These are phyloP conservation scores for Citrus reticulata DNA, from an alignment of 345 rosid species.

Conservation along the genomic window DNA sequence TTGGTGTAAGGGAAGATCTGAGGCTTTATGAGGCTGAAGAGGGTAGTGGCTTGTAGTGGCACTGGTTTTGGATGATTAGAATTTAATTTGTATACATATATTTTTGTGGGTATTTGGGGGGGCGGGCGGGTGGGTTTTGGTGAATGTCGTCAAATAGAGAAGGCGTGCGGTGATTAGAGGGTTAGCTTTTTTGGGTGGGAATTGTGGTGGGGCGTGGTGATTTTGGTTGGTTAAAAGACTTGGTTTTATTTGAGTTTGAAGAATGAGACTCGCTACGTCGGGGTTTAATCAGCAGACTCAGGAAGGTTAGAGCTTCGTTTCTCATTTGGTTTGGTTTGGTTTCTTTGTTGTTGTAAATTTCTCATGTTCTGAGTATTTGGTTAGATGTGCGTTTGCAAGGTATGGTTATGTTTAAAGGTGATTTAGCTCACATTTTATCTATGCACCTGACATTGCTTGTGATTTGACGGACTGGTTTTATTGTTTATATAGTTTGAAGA, in stretches of 20 bases:
- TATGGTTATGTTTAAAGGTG: not conserved
- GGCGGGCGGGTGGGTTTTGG: constrained; percentile 5
- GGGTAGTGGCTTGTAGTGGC: constrained; percentile 19
- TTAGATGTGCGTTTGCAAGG: not conserved
- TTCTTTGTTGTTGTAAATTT: not conserved
- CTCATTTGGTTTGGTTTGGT: not conserved
- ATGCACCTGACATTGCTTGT: not conserved
- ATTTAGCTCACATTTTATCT: not conserved
- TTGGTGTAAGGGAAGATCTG: constrained; percentile 16
- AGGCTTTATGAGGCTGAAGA: constrained; percentile 23
- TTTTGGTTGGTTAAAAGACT: constrained; percentile 1
- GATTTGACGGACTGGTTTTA: not conserved
- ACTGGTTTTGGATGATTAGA: constrained; percentile 26
- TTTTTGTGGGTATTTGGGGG: not conserved
- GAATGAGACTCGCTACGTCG: constrained; percentile 54
- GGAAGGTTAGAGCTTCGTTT: constrained; percentile 36
- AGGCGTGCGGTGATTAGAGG: not conserved
- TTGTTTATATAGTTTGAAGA: not conserved
- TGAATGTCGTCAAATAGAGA: constrained; percentile 4
- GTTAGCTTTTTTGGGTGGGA: not conserved
- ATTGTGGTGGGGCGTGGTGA: not conserved
- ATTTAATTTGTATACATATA: not conserved
- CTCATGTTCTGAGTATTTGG: not conserved
- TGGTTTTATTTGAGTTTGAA: constrained; percentile 14
- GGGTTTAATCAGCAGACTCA: constrained; percentile 50